A percentile compares a stretch with the other conserved stretches of the same genome.
Conservation (phyloP, 495 filamentous ascomycete genomes). For the Penicillium flavigenum region DNA sequence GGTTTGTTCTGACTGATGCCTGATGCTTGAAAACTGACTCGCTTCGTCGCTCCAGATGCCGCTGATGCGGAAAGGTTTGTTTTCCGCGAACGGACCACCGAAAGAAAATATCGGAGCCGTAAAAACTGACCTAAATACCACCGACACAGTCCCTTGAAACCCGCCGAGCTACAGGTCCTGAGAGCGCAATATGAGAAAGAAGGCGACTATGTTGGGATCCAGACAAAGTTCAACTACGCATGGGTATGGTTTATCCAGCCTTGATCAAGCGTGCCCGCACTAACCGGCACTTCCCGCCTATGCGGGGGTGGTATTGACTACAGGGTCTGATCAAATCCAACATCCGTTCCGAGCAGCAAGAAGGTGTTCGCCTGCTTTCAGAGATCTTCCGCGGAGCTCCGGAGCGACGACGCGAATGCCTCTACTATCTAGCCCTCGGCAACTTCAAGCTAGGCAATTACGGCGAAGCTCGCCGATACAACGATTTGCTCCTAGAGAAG, state of each 20-base stretch:
- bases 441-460: conserved; percentile 99
- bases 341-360: conserved; percentile 80
- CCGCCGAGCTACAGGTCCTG: conserved; percentile 85
- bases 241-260: conserved; percentile 62
- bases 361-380: conserved; percentile 89
- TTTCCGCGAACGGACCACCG: conserved; percentile 35
- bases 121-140: conserved; percentile 16
- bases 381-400: conserved; percentile 93
- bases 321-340: conserved; percentile 94
- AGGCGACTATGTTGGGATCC: conserved; percentile 90
- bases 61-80: conserved; percentile 92
- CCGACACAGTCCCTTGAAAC: conserved; percentile 69
- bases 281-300: conserved; percentile 16
- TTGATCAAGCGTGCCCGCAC: not conserved
- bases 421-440: conserved; percentile 94
- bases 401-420: conserved; percentile 91
- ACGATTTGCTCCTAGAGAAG: conserved; percentile 83
- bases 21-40: conserved; percentile 22
- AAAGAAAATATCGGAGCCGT: not conserved
- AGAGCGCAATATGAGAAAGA: conserved; percentile 94
- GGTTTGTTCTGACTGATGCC: conserved; percentile 17
- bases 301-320: conserved; percentile 13
- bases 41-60: conserved; percentile 63
- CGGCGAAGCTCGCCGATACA: conserved; percentile 88
- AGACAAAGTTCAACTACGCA: conserved; percentile 99